Conservation (phyloP, 2,329 filamentous ascomycete genomes). For the Capronia americana region DNA sequence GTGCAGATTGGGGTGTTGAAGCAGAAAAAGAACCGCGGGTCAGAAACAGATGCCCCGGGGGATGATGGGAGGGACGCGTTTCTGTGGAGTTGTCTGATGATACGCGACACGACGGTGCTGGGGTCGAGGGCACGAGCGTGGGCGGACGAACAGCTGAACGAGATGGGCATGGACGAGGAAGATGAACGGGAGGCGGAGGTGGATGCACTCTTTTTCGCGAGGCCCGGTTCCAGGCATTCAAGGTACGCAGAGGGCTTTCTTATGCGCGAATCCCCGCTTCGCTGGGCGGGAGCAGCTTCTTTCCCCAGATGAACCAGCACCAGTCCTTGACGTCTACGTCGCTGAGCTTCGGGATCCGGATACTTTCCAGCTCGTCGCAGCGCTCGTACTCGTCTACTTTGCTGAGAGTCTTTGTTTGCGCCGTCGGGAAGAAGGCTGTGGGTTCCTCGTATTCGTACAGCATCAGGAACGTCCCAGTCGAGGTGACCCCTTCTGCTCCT, state of each 20-base stretch:
- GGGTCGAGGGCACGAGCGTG: slow-evolving; percentile 8
- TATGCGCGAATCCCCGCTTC: not conserved
- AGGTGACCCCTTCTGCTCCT: slow-evolving; percentile 3
- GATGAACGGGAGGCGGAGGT: not conserved
- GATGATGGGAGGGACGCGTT: slow-evolving; percentile 3
- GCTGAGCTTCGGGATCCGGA: slow-evolving; percentile 22
- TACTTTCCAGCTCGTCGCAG: slow-evolving; percentile 26
- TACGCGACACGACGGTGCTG: slow-evolving; percentile 11
- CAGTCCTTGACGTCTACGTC: slow-evolving; percentile 15
- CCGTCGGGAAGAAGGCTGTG: slow-evolving; percentile 33
- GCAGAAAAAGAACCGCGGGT: not conserved
- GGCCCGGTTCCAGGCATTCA: not conserved
- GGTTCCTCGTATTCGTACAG: slow-evolving; percentile 34
- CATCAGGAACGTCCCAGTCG: slow-evolving; percentile 32
- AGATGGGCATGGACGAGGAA: not conserved
- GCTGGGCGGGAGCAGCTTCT: not conserved
- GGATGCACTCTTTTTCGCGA: not conserved
- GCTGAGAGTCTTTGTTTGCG: slow-evolving; percentile 22
- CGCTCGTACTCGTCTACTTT: slow-evolving; percentile 26
- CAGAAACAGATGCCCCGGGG: not conserved
- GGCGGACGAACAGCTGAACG: not conserved
- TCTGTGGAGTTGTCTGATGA: slow-evolving; percentile 16
- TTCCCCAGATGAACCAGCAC: slow-evolving; percentile 20
- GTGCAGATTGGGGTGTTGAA: slow-evolving; percentile 3
- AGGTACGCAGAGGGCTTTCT: not conserved